Evolutionary conservation across 306 rosid genomes (phyloP), one percentile per base, ranked within the genome.

Genomic region (Cicer chorassanicum): DNA sequence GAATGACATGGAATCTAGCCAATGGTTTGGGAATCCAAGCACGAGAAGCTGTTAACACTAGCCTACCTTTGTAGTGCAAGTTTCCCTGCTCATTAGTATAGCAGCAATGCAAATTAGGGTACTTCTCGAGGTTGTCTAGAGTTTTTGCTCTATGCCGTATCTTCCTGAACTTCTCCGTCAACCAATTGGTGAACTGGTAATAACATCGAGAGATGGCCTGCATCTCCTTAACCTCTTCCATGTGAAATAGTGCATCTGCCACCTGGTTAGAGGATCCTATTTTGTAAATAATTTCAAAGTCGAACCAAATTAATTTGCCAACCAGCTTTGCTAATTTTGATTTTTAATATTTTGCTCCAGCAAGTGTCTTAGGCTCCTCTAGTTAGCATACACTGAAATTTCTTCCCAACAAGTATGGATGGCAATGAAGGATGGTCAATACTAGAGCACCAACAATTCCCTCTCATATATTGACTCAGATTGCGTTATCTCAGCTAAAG

Each of bases 141-240:
- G 14, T 49, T 6, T n/a, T 49, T 49, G 36, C 55, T n/a, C 55
- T 1, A n/a, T 7, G 55, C 7, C 55, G 8, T 54, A 54, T 16
- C 61, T 54, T 16, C 61, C 36, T 18, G 61, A 54, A 54, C 61
- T 54, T 34, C 61, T 54, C 61, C 8, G 34, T 18, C 61, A 18
- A 18, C 6, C 12, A 16, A 54, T 4, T 11, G 4, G 61, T 2
- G 12, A 54, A 54, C 12, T 54, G 13, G 36, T 16, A 16, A 18
- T 54, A 54, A 54, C 12, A 51, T 51, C 24, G 4, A 51, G 9
- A 51, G 24, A 51, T 51, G 57, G 24, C 21, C 5, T 51, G 57
- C 24, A 51, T 51, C 24, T 15, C 57, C 24, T 15, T 15, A 51
- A 15, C 24, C 6, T 51, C 57, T 51, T 54, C 36, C 29, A 11